phyloP scores from a whole-genome alignment of 208 protist species.

The Wallacemonas rigidus region DNA sequence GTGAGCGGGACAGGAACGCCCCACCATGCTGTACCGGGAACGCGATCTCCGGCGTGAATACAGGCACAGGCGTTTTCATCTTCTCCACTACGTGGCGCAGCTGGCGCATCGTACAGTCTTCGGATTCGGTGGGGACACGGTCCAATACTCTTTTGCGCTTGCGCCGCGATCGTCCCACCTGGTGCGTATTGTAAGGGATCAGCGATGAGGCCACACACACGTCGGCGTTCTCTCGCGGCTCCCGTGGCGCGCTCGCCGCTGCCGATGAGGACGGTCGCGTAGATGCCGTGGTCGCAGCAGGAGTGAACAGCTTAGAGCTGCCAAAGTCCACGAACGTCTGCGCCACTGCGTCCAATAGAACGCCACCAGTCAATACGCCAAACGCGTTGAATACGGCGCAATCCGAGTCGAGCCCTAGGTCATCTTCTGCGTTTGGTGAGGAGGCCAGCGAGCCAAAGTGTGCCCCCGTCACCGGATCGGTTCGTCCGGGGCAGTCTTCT shows the following conservation, averaged over 20 bases:
- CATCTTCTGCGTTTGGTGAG: neutral
- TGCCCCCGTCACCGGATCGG: no score
- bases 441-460: no score
- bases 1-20: constrained; percentile 1
- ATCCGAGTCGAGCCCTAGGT: constrained; percentile 26
- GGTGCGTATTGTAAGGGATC: neutral
- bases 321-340: constrained; percentile 55
- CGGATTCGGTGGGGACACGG: no score
- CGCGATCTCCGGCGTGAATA: constrained; percentile 29
- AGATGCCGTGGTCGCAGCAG: constrained; percentile 1
- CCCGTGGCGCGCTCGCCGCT: no score
- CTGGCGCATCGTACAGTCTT: neutral
- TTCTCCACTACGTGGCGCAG: neutral
- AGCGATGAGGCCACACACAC: constrained; percentile 4
- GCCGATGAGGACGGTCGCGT: neutral
- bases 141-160: neutral
- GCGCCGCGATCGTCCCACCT: neutral
- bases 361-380: constrained; percentile 64
- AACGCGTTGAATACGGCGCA: constrained; percentile 65
- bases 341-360: constrained; percentile 45
- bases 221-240: neutral
- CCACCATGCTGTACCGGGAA: constrained; percentile 46
- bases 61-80: neutral
- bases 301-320: constrained; percentile 29
- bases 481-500: constrained; percentile 9